Evolutionary conservation across 352 stramenopile species (phyloP).

Genomic region (Paralagenidium karlingii): DNA sequence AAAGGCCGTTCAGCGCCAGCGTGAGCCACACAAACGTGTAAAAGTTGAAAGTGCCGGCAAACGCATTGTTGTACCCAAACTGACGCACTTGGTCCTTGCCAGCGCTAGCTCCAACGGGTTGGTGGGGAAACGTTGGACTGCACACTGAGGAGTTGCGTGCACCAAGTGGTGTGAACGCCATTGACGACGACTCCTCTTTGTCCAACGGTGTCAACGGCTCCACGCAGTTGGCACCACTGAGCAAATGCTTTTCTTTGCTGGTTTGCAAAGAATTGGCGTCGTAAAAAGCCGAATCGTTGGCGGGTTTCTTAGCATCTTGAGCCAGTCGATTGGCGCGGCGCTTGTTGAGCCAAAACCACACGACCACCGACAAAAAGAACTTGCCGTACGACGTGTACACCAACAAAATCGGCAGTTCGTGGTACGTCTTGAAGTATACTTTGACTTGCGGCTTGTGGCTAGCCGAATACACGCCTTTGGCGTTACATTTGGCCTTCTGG

Average conservation of each 20-base stretch:
- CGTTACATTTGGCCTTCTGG: constrained; percentile 11
- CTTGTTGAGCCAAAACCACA: constrained; percentile 5
- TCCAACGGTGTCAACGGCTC: no score
- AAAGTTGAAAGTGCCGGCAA: constrained; percentile 4
- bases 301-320: not conserved
- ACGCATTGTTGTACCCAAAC: constrained; percentile 8
- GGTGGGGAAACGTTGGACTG: no score
- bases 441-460: not conserved
- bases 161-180: not conserved
- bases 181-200: not conserved
- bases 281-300: no score
- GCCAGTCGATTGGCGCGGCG: not conserved
- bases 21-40: constrained; percentile 4
- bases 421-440: constrained; percentile 37
- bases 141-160: no score
- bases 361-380: constrained; percentile 10
- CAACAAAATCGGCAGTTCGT: constrained; percentile 23
- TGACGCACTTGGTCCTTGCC: constrained; percentile 5
- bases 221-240: no score
- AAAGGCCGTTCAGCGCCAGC: constrained; percentile 13
- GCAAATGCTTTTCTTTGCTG: no score
- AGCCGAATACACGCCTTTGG: constrained; percentile 12
- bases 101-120: constrained; percentile 3
- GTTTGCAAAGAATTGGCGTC: no score
- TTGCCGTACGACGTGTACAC: constrained; percentile 37